phyloP scores from a whole-genome alignment of 148 eudicot species.

The Hydrangea macrophylla region DNA sequence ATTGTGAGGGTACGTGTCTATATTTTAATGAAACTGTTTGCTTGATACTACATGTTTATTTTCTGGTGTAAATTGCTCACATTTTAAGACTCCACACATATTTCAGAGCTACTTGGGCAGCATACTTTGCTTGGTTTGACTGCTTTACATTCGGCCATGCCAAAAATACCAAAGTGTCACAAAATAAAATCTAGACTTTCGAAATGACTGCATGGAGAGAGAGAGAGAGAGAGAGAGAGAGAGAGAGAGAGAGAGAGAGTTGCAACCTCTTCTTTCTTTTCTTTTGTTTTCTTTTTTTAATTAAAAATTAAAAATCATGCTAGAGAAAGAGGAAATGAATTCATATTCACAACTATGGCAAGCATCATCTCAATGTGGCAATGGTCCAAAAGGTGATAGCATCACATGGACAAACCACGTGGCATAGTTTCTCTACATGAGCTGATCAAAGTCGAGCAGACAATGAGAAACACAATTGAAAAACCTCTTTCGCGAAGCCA shows the following conservation, averaged over 20 bases:
- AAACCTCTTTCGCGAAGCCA: too few species aligned
- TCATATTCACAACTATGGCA: too few species aligned
- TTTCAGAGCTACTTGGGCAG: neutral
- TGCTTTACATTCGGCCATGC: neutral
- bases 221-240: too few species aligned
- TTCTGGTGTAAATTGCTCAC: neutral
- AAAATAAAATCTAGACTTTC: too few species aligned
- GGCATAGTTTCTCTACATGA: neutral
- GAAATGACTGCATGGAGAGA: too few species aligned
- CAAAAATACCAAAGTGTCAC: neutral
- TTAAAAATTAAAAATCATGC: too few species aligned
- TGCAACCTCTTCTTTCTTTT: too few species aligned
- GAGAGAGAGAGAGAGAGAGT: too few species aligned
- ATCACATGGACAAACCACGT: neutral
- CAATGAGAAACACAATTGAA: neutral
- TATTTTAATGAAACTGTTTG: neutral
- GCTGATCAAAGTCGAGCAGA: neutral
- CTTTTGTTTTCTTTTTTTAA: too few species aligned
- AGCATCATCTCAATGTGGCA: neutral
- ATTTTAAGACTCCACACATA: too few species aligned
- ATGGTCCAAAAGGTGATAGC: neutral
- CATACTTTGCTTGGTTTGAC: neutral
- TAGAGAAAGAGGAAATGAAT: too few species aligned
- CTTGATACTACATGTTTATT: neutral
- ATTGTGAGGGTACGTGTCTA: neutral